These are phyloP conservation scores for Hypoxylon sp. DNA, from an alignment of 2,329 filamentous ascomycete species.

Conservation along the genomic window DNA sequence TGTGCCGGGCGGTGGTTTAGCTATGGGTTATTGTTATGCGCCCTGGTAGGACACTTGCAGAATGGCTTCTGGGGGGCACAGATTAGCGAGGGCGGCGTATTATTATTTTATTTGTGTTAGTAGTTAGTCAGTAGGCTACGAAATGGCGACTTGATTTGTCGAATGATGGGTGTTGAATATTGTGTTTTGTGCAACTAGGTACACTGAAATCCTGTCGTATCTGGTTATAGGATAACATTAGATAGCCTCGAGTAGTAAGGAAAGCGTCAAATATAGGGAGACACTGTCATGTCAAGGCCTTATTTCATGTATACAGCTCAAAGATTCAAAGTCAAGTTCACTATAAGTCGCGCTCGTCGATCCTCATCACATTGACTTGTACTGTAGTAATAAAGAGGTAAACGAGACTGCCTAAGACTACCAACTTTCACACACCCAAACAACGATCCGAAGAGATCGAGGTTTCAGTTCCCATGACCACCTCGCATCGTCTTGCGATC, in stretches of 20 bases:
- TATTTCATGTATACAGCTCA: background rate
- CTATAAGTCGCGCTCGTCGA: background rate
- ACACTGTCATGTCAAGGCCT: too few species aligned
- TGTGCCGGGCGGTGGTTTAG: background rate
- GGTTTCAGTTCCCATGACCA: too few species aligned
- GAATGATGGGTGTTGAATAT: background rate
- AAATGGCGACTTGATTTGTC: slow-evolving; percentile 9
- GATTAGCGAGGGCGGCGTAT: slow-evolving; percentile 8
- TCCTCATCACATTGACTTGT: background rate
- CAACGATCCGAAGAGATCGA: too few species aligned
- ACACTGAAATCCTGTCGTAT: too few species aligned
- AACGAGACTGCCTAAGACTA: too few species aligned
- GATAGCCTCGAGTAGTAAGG: too few species aligned
- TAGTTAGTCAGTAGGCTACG: background rate
- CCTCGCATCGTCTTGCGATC: too few species aligned
- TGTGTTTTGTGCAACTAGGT: too few species aligned
- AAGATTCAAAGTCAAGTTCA: background rate
- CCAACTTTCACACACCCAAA: too few species aligned
- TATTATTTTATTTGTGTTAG: background rate
- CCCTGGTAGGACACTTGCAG: background rate
- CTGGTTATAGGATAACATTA: too few species aligned
- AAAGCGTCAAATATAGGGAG: too few species aligned
- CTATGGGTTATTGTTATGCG: background rate
- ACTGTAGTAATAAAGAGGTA: too few species aligned
- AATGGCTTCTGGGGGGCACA: background rate